Evolutionary conservation across 768 basidiomycete species (phyloP).

Genomic region (Calocera viscosa): DNA sequence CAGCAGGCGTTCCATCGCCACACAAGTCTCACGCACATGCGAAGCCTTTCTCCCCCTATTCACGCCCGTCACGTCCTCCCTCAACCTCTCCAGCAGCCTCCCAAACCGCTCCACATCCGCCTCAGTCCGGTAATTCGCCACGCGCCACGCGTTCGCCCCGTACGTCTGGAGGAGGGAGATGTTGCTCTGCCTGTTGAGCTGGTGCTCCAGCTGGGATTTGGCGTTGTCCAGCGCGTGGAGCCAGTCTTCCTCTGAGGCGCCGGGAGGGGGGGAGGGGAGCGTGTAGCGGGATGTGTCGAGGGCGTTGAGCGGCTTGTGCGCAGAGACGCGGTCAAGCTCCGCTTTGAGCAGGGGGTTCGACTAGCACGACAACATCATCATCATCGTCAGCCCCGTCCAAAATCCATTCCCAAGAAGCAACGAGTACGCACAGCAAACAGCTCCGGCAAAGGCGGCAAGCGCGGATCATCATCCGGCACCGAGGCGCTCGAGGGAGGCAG

Average conservation of each 20-base stretch:
- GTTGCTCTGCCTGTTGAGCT: constrained; percentile 69
- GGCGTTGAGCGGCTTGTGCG: constrained; percentile 48
- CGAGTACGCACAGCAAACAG: constrained; percentile 41
- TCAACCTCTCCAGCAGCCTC: constrained; percentile 59
- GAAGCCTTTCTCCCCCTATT: constrained; percentile 80
- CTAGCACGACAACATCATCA: constrained; percentile 28
- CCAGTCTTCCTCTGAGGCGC: constrained; percentile 65
- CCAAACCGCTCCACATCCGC: constrained; percentile 60
- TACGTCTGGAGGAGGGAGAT: constrained; percentile 70
- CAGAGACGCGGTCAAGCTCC: constrained; percentile 63
- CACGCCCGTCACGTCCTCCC: constrained; percentile 66
- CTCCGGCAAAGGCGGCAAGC: constrained; percentile 50
- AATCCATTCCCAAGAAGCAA: too few relatives aligned
- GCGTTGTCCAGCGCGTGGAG: constrained; percentile 60
- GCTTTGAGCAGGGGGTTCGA: constrained; percentile 55
- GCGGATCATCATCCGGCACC: constrained; percentile 44
- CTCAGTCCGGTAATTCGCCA: constrained; percentile 82
- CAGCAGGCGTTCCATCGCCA: not conserved
- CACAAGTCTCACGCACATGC: constrained; percentile 42
- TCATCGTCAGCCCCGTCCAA: not conserved
- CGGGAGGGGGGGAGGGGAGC: constrained; percentile 50
- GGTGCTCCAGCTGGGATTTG: constrained; percentile 73
- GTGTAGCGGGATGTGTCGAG: constrained; percentile 65
- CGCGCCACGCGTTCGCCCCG: constrained; percentile 81
- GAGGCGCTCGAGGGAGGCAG: constrained; percentile 32